Evolutionary conservation across 2,329 filamentous ascomycete species (phyloP).

Genomic region (Trichoderma cornu-damae): DNA sequence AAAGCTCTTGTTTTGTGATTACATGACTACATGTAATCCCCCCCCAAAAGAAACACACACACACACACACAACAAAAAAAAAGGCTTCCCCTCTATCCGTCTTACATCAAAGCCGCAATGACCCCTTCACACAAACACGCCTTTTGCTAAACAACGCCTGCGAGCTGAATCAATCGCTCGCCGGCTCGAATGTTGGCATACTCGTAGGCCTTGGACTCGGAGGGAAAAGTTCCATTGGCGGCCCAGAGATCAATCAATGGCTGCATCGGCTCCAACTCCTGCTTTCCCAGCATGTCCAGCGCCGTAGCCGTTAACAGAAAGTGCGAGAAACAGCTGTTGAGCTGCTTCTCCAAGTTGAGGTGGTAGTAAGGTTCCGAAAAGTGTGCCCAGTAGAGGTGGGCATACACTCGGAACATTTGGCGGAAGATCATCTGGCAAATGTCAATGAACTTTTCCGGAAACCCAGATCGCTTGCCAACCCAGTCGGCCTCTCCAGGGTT

Average conservation of each 20-base stretch:
- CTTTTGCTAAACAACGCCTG: conserved; percentile 30
- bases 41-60: too few relatives aligned
- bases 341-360: conserved; percentile 71
- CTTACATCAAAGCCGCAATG: background rate
- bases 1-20: background rate
- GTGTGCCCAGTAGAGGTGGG: conserved; percentile 96
- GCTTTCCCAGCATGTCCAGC: conserved; percentile 76
- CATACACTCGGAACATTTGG: conserved; percentile 98
- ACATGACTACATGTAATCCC: background rate
- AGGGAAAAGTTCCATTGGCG: conserved; percentile 79
- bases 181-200: conserved; percentile 59
- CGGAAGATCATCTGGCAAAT: conserved; percentile 93
- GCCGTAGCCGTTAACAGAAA: conserved; percentile 77
- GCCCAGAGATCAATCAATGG: conserved; percentile 89
- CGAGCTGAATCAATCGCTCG: conserved; percentile 52
- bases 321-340: conserved; percentile 84
- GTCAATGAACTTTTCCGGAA: conserved; percentile 81
- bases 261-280: conserved; percentile 94
- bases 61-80: background rate
- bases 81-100: too few relatives aligned
- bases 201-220: conserved; percentile 63
- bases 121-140: background rate
- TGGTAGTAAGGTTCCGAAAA: conserved; percentile 81
- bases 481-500: conserved; percentile 62
- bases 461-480: conserved; percentile 88